Conservation (phyloP, 192 early-diverging fungal species). For the Obelidium mucronatum region DNA sequence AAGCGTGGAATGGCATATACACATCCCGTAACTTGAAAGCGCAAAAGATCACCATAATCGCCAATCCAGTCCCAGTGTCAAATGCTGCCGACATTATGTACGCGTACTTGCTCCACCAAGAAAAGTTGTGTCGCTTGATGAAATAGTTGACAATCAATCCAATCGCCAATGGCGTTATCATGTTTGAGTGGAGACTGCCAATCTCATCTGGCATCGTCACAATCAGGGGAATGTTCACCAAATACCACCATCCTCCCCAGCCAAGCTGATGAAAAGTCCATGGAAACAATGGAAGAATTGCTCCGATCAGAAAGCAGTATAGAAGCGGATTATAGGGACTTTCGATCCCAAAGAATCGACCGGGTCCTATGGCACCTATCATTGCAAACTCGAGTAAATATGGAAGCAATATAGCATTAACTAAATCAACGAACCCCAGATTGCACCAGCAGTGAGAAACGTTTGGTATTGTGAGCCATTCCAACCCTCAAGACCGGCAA, state of each 20-base stretch:
- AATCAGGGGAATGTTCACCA: slow-evolving; percentile 31
- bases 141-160: slow-evolving; percentile 19
- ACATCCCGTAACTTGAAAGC: slow-evolving; percentile 1
- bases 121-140: background rate
- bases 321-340: slow-evolving; percentile 32
- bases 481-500: slow-evolving; percentile 36
- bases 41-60: slow-evolving; percentile 36
- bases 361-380: slow-evolving; percentile 74
- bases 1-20: slow-evolving; percentile 23
- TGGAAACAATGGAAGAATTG: slow-evolving; percentile 40
- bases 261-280: slow-evolving; percentile 47
- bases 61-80: slow-evolving; percentile 64
- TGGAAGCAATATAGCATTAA: slow-evolving; percentile 13
- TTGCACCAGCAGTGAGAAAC: slow-evolving; percentile 70
- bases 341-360: slow-evolving; percentile 58
- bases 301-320: slow-evolving; percentile 40
- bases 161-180: slow-evolving; percentile 7
- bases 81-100: slow-evolving; percentile 71
- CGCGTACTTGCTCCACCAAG: slow-evolving; percentile 63
- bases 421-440: slow-evolving; percentile 68
- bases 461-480: slow-evolving; percentile 39
- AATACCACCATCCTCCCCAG: slow-evolving; percentile 24
- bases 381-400: slow-evolving; percentile 11
- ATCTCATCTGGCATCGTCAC: slow-evolving; percentile 17
- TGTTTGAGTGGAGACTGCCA: slow-evolving; percentile 15